Evolutionary conservation across 2,329 filamentous ascomycete species (phyloP), one percentile per base, ranked within the genome.

Genomic region (Zymoseptoria tritici): DNA sequence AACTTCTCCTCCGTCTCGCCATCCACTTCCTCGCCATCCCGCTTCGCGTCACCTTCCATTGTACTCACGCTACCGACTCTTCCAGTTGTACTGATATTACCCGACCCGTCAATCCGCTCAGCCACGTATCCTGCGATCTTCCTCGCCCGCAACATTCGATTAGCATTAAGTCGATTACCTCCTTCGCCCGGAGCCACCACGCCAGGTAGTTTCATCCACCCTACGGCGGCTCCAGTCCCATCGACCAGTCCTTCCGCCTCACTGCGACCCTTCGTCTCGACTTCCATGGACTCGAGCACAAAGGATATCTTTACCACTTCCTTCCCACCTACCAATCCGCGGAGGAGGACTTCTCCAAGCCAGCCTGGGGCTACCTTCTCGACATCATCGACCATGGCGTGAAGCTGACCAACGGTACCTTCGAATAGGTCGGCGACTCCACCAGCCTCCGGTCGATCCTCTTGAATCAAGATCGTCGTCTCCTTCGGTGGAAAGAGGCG

Each of bases 281-380:
- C 36, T 46, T 46, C 36, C 36, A 46, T 46, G 3, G 54, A 92
- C 67, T 94, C 85, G 22, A 99, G 80, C 16, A 96, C 83, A 70
- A 99, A 99, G 3, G 90, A 92, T n/a, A 97, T 87, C 80, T 99
- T 99, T 67, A 93, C 85, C 1, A 92, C 86, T n/a, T 97, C 94
- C 77, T 97, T 97, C 60, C 81, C 76, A 0, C 91, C 90, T 8
- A 90, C 84, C 71, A 85, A 82, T 72, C 97, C 97, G 79, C 81
- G 80, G 53, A 99, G 78, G 13, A 99, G 79, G 42, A 96, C 83
- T 64, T 97, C 92, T 13, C 89, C 92, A 6, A 99, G 80, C 94
- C 94, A 99, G 79, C 89, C 88, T 1, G 94, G 93, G 5, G 88
- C 91, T 49, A 87, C 84, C 69, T 90, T 88, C 76, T 97, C 92